Percentiles rank a stretch among this genome's conserved stretches.
phyloP scores from a whole-genome alignment of 495 filamentous ascomycete genomes.

The Tuber aestivum region DNA sequence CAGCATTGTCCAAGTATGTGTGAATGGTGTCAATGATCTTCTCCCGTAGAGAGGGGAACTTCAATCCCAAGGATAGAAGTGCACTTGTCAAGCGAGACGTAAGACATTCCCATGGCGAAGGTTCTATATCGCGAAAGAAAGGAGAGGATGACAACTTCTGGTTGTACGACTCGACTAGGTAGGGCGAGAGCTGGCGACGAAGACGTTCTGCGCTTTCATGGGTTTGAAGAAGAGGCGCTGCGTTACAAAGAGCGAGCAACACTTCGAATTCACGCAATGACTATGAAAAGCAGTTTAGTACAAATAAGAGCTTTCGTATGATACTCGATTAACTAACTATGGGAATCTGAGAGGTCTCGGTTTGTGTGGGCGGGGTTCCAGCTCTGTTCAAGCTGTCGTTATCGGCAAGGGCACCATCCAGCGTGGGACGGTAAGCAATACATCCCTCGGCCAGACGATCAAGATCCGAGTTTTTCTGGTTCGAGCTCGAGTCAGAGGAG shows the following conservation, averaged over 20 bases:
- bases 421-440: constrained; percentile 15
- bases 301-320: not conserved
- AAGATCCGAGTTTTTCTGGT: constrained; percentile 25
- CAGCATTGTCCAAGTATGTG: constrained; percentile 62
- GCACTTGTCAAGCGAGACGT: constrained; percentile 71
- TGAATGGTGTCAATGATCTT: constrained; percentile 56
- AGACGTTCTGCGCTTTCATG: constrained; percentile 67
- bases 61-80: constrained; percentile 67
- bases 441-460: constrained; percentile 38
- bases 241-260: constrained; percentile 79
- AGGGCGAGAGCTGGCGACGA: constrained; percentile 65
- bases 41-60: constrained; percentile 60
- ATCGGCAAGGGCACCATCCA: constrained; percentile 25
- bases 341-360: constrained; percentile 46
- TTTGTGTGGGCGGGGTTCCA: constrained; percentile 45
- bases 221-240: constrained; percentile 63
- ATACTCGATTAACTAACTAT: constrained; percentile 47
- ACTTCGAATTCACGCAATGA: constrained; percentile 79
- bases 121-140: constrained; percentile 70
- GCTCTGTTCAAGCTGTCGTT: constrained; percentile 47
- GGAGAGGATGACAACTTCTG: constrained; percentile 75
- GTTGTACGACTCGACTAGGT: constrained; percentile 72
- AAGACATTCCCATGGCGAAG: constrained; percentile 84
- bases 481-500: constrained; percentile 6
- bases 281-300: constrained; percentile 46